Evolutionary conservation across 257 asterid species (phyloP).

Genomic region (Scutellaria baicalensis): DNA sequence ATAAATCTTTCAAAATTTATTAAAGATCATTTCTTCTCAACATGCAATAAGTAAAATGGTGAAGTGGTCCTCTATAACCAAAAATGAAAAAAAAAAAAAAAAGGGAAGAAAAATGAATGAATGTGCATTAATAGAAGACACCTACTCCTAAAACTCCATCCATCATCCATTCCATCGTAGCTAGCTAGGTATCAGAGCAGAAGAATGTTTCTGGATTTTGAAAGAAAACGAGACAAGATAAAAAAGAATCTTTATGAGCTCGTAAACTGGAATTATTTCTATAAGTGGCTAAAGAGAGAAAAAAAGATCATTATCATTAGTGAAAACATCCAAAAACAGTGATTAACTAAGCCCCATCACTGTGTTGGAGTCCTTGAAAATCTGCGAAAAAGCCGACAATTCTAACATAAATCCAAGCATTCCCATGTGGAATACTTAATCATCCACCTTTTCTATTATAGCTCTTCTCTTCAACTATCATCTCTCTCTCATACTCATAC

Average conservation of each 20-base stretch:
- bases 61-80: conserved; percentile 3
- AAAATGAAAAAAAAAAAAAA: not conserved
- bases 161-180: not conserved
- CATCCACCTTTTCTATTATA: not conserved
- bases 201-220: conserved; percentile 1
- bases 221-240: too few relatives aligned
- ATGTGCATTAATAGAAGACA: conserved; percentile 9
- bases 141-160: conserved; percentile 11
- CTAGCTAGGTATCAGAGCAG: not conserved
- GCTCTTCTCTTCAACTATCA: not conserved
- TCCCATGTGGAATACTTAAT: conserved; percentile 60
- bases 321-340: conserved; percentile 36
- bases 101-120: not conserved
- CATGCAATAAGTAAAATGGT: not conserved
- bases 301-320: not conserved
- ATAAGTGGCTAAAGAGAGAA: not conserved
- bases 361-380: conserved; percentile 31
- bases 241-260: too few relatives aligned
- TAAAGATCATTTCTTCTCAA: too few relatives aligned
- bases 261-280: too few relatives aligned
- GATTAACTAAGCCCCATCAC: conserved; percentile 48
- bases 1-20: too few relatives aligned
- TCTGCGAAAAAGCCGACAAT: conserved; percentile 48
- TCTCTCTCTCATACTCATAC: not conserved
- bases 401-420: conserved; percentile 51